Evolutionary conservation across 73 alveolate species (phyloP), one percentile per base, ranked within the genome.

Genomic region (Diophrys sp.): DNA sequence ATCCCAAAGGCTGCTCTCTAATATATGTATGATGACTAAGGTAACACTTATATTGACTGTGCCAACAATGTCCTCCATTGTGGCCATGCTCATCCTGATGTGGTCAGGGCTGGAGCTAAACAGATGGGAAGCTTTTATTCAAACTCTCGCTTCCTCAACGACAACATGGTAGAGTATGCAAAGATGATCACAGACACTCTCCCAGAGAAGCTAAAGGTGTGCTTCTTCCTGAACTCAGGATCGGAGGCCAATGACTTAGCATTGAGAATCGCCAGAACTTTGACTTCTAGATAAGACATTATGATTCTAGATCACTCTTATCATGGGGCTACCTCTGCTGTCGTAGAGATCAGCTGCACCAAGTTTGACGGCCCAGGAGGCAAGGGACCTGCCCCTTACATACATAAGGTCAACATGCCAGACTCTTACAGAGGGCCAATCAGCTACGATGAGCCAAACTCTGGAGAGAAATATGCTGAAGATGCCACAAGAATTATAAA

Each of bases 201-300:
- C 26, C 75, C 75, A 26, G 75, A 68, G 2, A 2, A 18, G 29
- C 75, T 68, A 5, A 2, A 2, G 2, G 23, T 23, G 1, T 68
- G 75, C 24, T 78, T 67, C 73, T 78, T 78, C 56, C 57, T 78
- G 25, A 78, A 78, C 71, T 68, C 80, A 24, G 79, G 87, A 18
- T 8, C 71, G 29, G 83, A 80, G 54, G 89, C 89, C 1, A 80
- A 71, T 14, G 89, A 80, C 25, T 69, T 80, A 33, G 89, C 89
- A 23, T 70, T 73, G 32, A 76, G 89, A 29, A 57, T 80, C 31
- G 89, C 89, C 8, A 29, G 70, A 2, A 57, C 81, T 23, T 27
- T 56, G 31, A 77, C 77, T 55, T 0, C 1, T n/a, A 55, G 76
- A 29, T 53, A 76, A 14, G 28, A 70, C 8, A 25, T 79, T 33